These are phyloP conservation scores for Houttuynia cordata DNA, from an alignment of 164 flowering plant species.

Conservation along the genomic window DNA sequence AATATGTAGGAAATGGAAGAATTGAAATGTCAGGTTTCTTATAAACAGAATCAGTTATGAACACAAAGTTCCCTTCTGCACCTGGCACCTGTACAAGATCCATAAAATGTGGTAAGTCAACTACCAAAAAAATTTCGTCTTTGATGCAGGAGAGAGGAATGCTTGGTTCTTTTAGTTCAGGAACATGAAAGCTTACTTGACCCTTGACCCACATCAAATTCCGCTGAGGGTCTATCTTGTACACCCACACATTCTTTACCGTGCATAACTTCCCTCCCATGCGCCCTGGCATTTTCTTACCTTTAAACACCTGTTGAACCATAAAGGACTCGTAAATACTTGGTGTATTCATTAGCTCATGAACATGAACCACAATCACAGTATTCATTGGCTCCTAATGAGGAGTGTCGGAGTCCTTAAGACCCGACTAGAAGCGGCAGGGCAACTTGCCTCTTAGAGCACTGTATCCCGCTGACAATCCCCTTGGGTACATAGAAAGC, in stretches of 20 bases:
- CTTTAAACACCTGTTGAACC: conserved; percentile 61
- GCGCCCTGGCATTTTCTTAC: conserved; percentile 92
- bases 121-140: no score
- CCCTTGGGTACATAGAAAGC: no score
- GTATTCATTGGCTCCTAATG: no score
- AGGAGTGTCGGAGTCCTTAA: no score
- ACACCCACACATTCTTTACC: conserved; percentile 82
- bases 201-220: conserved; percentile 90
- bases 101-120: not conserved
- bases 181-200: conserved; percentile 38
- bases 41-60: conserved; percentile 70
- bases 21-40: conserved; percentile 60
- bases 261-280: conserved; percentile 84
- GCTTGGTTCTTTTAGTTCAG: no score
- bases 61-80: conserved; percentile 84
- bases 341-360: not conserved
- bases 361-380: not conserved
- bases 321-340: not conserved
- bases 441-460: no score
- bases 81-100: conserved; percentile 71
- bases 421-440: no score
- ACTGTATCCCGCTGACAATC: no score
- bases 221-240: conserved; percentile 83
- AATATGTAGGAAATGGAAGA: conserved; percentile 90
- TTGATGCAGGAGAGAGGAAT: not conserved